Percentiles rank a stretch among this genome's conserved stretches.
Conservation (phyloP, 2,329 filamentous ascomycete genomes). For the Penicillium sp. region DNA sequence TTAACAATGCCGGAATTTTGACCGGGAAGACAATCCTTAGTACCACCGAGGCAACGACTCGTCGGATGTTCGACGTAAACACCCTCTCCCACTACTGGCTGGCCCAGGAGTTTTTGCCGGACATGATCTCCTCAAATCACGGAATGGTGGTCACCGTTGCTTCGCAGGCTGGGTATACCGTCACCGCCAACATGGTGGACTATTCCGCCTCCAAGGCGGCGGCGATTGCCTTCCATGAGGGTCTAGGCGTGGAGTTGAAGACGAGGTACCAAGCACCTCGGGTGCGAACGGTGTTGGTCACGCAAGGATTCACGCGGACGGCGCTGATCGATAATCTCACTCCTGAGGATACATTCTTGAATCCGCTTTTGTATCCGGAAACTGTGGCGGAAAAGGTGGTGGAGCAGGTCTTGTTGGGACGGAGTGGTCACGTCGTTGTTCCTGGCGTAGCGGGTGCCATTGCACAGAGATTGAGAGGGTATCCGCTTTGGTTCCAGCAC, state of each 20-base stretch:
- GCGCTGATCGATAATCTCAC: constrained; percentile 55
- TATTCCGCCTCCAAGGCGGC: constrained; percentile 64
- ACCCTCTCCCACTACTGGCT: constrained; percentile 61
- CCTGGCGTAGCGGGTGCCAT: constrained; percentile 46
- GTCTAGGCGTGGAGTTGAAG: constrained; percentile 52
- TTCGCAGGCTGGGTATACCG: constrained; percentile 56
- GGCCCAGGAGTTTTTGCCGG: constrained; percentile 61
- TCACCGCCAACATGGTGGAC: constrained; percentile 60
- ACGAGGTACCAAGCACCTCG: constrained; percentile 57
- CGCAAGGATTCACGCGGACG: constrained; percentile 58
- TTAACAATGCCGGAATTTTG: constrained; percentile 34
- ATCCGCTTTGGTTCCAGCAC: constrained; percentile 61
- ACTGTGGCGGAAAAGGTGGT: constrained; percentile 61
- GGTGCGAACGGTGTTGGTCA: constrained; percentile 59
- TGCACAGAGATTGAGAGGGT: constrained; percentile 38
- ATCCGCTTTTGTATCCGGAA: constrained; percentile 52
- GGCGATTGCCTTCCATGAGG: constrained; percentile 63
- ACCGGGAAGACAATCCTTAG: constrained; percentile 57
- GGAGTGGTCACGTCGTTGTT: constrained; percentile 52
- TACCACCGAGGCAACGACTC: constrained; percentile 52
- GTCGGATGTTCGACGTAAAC: constrained; percentile 65
- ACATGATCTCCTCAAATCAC: constrained; percentile 59
- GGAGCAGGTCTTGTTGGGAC: constrained; percentile 52
- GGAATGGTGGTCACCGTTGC: constrained; percentile 69
- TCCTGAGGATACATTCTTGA: constrained; percentile 47